Conservation (phyloP, 2,329 filamentous ascomycete genomes). For the Madurella fahalii region DNA sequence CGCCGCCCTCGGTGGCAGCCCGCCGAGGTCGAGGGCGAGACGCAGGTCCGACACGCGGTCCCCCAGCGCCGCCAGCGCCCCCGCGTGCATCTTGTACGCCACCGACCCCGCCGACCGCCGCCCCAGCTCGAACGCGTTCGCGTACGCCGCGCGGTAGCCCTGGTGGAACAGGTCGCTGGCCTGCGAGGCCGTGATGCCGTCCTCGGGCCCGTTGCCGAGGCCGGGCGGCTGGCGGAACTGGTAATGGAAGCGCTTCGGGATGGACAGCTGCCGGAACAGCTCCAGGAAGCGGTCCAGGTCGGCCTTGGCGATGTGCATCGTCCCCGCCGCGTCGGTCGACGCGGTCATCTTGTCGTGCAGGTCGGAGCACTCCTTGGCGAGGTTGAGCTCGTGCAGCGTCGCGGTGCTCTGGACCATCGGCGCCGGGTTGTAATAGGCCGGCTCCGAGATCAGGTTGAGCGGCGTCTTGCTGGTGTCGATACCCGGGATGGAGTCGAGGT, state of each 20-base stretch:
- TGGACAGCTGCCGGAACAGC: too few relatives aligned
- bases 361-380: conserved; percentile 1
- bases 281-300: too few relatives aligned
- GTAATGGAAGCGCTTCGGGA: too few relatives aligned
- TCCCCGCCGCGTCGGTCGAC: background rate
- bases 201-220: too few relatives aligned
- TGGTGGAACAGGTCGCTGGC: background rate
- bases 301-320: too few relatives aligned
- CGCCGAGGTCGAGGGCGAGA: background rate
- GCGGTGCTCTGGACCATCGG: too few relatives aligned
- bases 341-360: conserved; percentile 1
- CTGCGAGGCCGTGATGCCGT: too few relatives aligned
- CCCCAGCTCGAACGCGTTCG: background rate
- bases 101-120: background rate
- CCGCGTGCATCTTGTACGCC: background rate
- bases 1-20: background rate
- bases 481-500: too few relatives aligned
- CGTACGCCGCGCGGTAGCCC: background rate
- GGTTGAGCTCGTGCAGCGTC: background rate
- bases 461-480: too few relatives aligned
- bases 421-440: too few relatives aligned
- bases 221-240: too few relatives aligned
- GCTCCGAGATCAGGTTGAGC: too few relatives aligned
- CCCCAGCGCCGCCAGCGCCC: background rate
- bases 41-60: background rate